These are phyloP conservation scores for Penicillium chermesinum DNA, from an alignment of 495 filamentous ascomycete genomes.

Conservation along the genomic window DNA sequence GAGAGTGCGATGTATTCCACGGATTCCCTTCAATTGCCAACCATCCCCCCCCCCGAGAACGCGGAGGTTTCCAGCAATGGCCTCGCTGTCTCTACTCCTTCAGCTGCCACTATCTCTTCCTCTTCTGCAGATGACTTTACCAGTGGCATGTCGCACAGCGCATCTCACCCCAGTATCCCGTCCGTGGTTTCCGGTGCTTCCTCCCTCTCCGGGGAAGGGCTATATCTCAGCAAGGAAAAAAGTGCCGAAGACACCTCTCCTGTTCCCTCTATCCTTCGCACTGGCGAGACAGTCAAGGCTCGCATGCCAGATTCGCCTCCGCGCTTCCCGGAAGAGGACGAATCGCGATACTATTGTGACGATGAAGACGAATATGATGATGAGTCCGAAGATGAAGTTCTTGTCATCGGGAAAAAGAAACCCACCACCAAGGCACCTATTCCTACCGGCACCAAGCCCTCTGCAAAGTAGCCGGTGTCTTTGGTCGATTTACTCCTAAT, in stretches of 20 bases:
- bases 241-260: constrained; percentile 27
- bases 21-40: constrained; percentile 18
- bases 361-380: constrained; percentile 43
- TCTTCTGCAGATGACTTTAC: constrained; percentile 48
- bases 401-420: constrained; percentile 42
- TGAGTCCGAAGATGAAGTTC: constrained; percentile 49
- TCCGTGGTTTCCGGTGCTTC: constrained; percentile 76
- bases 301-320: constrained; percentile 13
- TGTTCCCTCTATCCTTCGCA: constrained; percentile 42
- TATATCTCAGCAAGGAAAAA: constrained; percentile 20
- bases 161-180: constrained; percentile 70
- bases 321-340: constrained; percentile 34
- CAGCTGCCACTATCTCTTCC: constrained; percentile 47
- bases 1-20: constrained; percentile 25
- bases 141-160: constrained; percentile 57
- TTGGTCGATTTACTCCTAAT: too few relatives aligned
- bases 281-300: constrained; percentile 43
- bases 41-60: constrained; percentile 45
- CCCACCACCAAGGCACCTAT: constrained; percentile 19
- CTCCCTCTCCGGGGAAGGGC: constrained; percentile 58
- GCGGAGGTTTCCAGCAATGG: constrained; percentile 43
- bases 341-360: constrained; percentile 41
- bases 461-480: constrained; percentile 2
- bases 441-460: background rate
- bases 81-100: constrained; percentile 51